These are phyloP conservation scores for Cercophora newfieldiana DNA, from an alignment of 495 filamentous ascomycete species.

Conservation along the genomic window DNA sequence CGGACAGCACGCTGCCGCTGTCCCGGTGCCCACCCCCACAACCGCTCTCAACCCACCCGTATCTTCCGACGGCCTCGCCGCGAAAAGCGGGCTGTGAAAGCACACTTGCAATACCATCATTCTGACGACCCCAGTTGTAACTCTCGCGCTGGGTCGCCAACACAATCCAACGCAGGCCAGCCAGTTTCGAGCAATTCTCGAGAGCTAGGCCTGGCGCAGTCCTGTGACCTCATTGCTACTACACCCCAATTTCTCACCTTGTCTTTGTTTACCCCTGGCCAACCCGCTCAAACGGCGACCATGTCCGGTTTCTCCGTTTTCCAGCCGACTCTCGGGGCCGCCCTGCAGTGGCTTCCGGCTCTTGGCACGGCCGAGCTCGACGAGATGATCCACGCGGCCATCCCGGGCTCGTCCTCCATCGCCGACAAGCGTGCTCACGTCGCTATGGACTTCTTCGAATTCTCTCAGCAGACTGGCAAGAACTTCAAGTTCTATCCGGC, in stretches of 20 bases:
- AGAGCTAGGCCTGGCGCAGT: slow-evolving; percentile 12
- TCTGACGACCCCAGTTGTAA: background rate
- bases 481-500: slow-evolving; percentile 54
- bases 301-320: slow-evolving; percentile 51
- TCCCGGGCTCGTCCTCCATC: slow-evolving; percentile 50
- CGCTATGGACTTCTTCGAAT: slow-evolving; percentile 56
- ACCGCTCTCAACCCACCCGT: background rate
- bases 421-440: slow-evolving; percentile 54
- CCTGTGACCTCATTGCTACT: slow-evolving; percentile 10
- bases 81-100: slow-evolving; percentile 6
- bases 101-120: background rate
- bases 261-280: slow-evolving; percentile 8
- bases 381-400: slow-evolving; percentile 51
- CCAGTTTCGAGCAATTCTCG: slow-evolving; percentile 9
- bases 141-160: slow-evolving; percentile 11
- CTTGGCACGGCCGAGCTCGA: slow-evolving; percentile 55
- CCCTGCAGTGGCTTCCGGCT: slow-evolving; percentile 55
- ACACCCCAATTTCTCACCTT: background rate
- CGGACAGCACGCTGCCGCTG: background rate
- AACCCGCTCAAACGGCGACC: slow-evolving; percentile 29
- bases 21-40: background rate
- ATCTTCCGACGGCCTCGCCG: slow-evolving; percentile 1
- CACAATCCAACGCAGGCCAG: background rate
- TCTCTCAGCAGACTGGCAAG: slow-evolving; percentile 43
- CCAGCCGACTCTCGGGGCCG: slow-evolving; percentile 50